Evolutionary conservation across 805 yeast species (phyloP).

Genomic region (Suhomyces xylopsoci): DNA sequence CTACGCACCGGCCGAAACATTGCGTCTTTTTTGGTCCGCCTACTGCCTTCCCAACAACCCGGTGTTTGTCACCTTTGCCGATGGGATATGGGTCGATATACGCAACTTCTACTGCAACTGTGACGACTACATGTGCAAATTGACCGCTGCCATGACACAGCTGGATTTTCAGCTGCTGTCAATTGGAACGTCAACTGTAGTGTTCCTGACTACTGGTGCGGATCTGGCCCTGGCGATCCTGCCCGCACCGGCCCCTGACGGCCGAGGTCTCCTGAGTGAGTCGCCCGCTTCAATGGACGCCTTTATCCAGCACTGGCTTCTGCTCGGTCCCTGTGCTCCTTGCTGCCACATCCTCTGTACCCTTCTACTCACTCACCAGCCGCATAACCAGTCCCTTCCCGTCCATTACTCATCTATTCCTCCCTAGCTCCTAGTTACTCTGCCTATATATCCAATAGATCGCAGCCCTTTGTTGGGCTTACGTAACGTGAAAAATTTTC

Average conservation of each 20-base stretch:
- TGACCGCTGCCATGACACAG: neutral
- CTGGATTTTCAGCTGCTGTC: neutral
- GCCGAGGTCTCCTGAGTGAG: neutral
- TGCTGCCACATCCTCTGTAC: neutral
- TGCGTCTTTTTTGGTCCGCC: neutral
- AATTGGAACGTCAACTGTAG: neutral
- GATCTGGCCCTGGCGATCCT: neutral
- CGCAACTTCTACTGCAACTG: conserved; percentile 34
- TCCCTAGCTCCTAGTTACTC: neutral
- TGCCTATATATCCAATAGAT: neutral
- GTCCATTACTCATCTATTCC: neutral
- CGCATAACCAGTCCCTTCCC: neutral
- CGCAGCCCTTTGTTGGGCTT: neutral
- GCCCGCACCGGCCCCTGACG: neutral
- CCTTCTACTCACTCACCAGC: neutral
- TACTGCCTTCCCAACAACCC: neutral
- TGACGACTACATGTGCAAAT: conserved; percentile 14
- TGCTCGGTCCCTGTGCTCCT: neutral
- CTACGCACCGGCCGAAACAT: neutral
- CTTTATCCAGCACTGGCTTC: neutral
- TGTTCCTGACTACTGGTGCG: neutral
- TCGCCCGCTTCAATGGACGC: neutral
- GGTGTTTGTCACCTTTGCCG: neutral
- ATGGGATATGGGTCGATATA: conserved; percentile 15
- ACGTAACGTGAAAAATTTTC: neutral